A percentile compares a stretch with the other conserved stretches of the same genome.
Conservation (phyloP, 495 filamentous ascomycete species). For the Glonium stellatum region DNA sequence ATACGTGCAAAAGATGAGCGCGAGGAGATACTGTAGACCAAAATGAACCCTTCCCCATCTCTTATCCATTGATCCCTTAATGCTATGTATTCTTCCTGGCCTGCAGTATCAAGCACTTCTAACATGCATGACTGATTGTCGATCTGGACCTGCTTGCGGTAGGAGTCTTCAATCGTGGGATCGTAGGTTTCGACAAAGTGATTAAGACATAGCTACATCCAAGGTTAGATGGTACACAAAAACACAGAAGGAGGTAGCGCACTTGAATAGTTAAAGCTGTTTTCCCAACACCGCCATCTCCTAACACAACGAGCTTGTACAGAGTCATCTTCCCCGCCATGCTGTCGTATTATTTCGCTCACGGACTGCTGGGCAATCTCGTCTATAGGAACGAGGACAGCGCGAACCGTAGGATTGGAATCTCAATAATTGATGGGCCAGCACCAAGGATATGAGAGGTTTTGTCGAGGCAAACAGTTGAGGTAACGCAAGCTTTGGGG, state of each 20-base stretch:
- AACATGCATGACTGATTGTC: conserved; percentile 96
- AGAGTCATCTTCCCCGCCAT: conserved; percentile 87
- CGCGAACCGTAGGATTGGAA: not conserved
- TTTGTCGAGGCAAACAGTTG: not conserved
- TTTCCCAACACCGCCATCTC: conserved; percentile 90
- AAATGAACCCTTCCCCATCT: conserved; percentile 92
- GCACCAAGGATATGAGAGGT: conserved; percentile 2
- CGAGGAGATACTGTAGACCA: conserved; percentile 97
- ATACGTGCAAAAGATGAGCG: conserved; percentile 92
- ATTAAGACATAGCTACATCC: conserved; percentile 59
- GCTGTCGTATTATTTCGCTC: conserved; percentile 8
- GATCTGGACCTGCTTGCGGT: conserved; percentile 97
- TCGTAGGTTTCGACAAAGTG: conserved; percentile 88
- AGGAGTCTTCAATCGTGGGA: conserved; percentile 94
- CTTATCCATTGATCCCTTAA: conserved; percentile 97
- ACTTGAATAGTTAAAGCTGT: conserved; percentile 97
- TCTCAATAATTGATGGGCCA: not conserved
- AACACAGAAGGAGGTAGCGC: conserved; percentile 31
- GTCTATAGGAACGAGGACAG: not conserved
- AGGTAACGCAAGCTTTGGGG: not conserved
- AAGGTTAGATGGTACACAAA: not conserved
- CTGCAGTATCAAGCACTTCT: conserved; percentile 95
- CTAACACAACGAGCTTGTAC: conserved; percentile 97
- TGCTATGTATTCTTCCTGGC: conserved; percentile 99
- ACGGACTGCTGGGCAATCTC: not conserved